Percentiles rank a stretch among this genome's conserved stretches.
phyloP scores from a whole-genome alignment of 257 asterid species.

The Penstemon eatonii region DNA sequence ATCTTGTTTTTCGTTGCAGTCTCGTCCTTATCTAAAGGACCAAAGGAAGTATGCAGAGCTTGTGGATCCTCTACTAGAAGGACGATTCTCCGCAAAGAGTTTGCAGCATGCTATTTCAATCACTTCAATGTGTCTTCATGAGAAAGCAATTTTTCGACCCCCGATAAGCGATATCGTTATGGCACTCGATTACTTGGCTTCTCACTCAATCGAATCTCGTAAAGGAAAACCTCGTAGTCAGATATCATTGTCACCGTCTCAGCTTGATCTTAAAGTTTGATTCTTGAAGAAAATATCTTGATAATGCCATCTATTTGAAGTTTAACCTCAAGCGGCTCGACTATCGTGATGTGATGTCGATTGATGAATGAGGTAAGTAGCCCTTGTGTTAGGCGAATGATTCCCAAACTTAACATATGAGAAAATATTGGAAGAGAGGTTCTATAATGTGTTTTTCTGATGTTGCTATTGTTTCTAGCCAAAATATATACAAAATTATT shows the following conservation, averaged over 20 bases:
- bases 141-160: conserved; percentile 76
- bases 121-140: conserved; percentile 89
- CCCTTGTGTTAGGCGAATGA: neutral
- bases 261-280: conserved; percentile 30
- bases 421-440: conserved; percentile 1
- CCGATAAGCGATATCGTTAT: conserved; percentile 59
- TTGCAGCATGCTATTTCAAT: conserved; percentile 76
- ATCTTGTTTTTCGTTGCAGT: conserved; percentile 40
- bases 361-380: conserved; percentile 1
- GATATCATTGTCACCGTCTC: conserved; percentile 42
- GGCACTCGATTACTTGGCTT: conserved; percentile 74
- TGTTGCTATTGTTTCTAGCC: conserved; percentile 6
- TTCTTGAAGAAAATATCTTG: conserved; percentile 30
- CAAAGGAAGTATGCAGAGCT: conserved; percentile 53
- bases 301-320: conserved; percentile 25
- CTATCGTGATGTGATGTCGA: neutral
- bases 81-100: conserved; percentile 54
- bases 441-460: conserved; percentile 1
- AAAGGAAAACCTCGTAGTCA: conserved; percentile 38
- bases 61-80: conserved; percentile 73
- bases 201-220: conserved; percentile 49
- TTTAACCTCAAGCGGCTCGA: conserved; percentile 4
- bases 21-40: conserved; percentile 66
- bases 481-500: conserved; percentile 7
- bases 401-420: neutral